phyloP scores from a whole-genome alignment of 2,329 filamentous ascomycete species.

The Pseudogymnoascus sp. region DNA sequence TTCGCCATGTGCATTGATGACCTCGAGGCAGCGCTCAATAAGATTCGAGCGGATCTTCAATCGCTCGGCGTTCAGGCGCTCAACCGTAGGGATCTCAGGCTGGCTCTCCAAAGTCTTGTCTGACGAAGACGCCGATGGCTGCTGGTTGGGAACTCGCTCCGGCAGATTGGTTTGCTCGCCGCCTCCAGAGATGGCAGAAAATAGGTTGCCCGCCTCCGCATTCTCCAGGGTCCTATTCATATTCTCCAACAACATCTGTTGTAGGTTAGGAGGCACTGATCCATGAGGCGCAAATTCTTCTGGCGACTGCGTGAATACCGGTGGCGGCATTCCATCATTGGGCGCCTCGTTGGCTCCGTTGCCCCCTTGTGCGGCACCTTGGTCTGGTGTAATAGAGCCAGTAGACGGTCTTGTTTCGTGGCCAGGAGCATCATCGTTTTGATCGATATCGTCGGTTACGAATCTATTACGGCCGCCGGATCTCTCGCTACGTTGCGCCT shows the following conservation, averaged over 20 bases:
- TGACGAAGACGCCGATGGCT: constrained; percentile 7
- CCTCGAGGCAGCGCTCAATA: constrained; percentile 82
- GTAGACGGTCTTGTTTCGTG: constrained; percentile 25
- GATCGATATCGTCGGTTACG: constrained; percentile 43
- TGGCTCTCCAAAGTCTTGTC: constrained; percentile 2
- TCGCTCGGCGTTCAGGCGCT: constrained; percentile 72
- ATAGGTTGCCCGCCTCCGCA: not conserved
- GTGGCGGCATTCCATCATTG: not conserved
- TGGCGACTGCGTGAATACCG: not conserved
- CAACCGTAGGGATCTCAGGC: constrained; percentile 46
- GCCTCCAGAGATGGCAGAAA: constrained; percentile 10
- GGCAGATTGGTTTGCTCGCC: constrained; percentile 9
- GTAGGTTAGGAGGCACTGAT: not conserved
- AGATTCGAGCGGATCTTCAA: constrained; percentile 63
- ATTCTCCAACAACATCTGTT: not conserved
- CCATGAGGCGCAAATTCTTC: not conserved
- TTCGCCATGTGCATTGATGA: constrained; percentile 78
- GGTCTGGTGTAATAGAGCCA: constrained; percentile 22
- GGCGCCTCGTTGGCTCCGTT: not conserved
- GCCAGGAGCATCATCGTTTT: constrained; percentile 20
- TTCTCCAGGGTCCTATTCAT: not conserved
- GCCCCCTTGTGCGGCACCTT: constrained; percentile 19
- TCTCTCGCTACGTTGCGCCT: constrained; percentile 47
- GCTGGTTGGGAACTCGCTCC: constrained; percentile 16
- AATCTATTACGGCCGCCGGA: constrained; percentile 59